Evolutionary conservation across 2,329 filamentous ascomycete genomes (phyloP).

Genomic region (Periconia macrospinosa): DNA sequence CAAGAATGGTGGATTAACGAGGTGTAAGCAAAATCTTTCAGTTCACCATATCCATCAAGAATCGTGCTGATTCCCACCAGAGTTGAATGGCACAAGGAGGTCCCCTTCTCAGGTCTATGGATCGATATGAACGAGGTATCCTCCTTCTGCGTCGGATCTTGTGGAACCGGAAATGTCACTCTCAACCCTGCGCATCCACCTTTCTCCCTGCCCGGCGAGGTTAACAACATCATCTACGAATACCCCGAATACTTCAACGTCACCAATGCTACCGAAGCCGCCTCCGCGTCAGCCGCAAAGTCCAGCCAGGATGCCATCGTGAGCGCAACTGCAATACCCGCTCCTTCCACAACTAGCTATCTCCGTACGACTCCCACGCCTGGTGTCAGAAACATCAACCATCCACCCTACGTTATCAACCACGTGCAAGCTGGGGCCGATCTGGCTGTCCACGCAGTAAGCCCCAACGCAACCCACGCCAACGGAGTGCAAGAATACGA

Average conservation of each 20-base stretch:
- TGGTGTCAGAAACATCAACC: slow-evolving; percentile 67
- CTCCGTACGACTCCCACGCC: slow-evolving; percentile 63
- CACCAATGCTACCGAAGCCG: slow-evolving; percentile 69
- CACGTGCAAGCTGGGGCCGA: slow-evolving; percentile 65
- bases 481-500: slow-evolving; percentile 78
- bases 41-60: background rate
- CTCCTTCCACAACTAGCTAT: slow-evolving; percentile 46
- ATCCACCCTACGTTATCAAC: slow-evolving; percentile 77
- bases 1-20: slow-evolving; percentile 63
- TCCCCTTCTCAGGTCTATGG: slow-evolving; percentile 59
- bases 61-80: slow-evolving; percentile 9
- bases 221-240: slow-evolving; percentile 59
- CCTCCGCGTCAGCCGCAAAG: slow-evolving; percentile 59
- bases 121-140: slow-evolving; percentile 65
- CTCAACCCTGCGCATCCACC: slow-evolving; percentile 70
- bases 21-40: slow-evolving; percentile 37
- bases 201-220: slow-evolving; percentile 67
- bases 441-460: slow-evolving; percentile 71
- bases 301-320: slow-evolving; percentile 53
- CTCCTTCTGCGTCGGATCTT: slow-evolving; percentile 71
- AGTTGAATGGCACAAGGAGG: slow-evolving; percentile 53
- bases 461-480: slow-evolving; percentile 75
- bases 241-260: slow-evolving; percentile 72
- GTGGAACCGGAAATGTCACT: slow-evolving; percentile 65
- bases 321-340: slow-evolving; percentile 24